Base-by-base conservation (phyloP, 148 eudicot species). In the Rhododendron williamsianum region DNA sequence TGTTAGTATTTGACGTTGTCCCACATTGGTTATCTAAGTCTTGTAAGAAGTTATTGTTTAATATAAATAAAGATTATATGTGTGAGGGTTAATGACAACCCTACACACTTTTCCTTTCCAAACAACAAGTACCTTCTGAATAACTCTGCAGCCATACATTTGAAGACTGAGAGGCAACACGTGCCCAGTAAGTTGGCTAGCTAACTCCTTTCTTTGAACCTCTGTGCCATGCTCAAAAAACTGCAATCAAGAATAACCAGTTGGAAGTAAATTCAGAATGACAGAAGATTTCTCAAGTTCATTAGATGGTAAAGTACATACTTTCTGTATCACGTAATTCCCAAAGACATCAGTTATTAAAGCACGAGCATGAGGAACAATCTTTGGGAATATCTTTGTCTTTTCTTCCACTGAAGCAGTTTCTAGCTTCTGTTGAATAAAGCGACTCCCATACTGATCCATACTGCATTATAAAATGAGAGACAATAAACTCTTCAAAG, bases 131-230 rank as follows among this genome's bases (percentile, higher is more conserved):
- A 93, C 96, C 96, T 93, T 93, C 63, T 93, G 94, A 45, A 93
- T 91, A 45, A 93, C 96, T 88, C 96, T 88, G 89, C 96, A 93
- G 58, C 96, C 93, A 88, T 93, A 93, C 93, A 92, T 93, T 79
- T 93, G 96, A 82, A 93, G 93, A 87, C 93, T 93, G 23, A 93
- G 90, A 82, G 91, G 91, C 87, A 93, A 87, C 52, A 93, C 94
- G 87, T 92, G 93, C 86, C 94, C 92, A 52, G 67, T 83, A 41
- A 92, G 90, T 18, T 92, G 90, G 80, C 76, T 83, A n/a, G 89
- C 90, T 82, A 93, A 86, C 78, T 91, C 91, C 74, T 89, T 89
- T 69, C 90, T 89, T 84, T 93, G 94, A 83, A 86, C 85, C 46
- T 83, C 89, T 21, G 91, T 90, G 54, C 96, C 94, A 91, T 91